phyloP scores from a whole-genome alignment of 805 yeast species.

The Starmerella sp. region DNA sequence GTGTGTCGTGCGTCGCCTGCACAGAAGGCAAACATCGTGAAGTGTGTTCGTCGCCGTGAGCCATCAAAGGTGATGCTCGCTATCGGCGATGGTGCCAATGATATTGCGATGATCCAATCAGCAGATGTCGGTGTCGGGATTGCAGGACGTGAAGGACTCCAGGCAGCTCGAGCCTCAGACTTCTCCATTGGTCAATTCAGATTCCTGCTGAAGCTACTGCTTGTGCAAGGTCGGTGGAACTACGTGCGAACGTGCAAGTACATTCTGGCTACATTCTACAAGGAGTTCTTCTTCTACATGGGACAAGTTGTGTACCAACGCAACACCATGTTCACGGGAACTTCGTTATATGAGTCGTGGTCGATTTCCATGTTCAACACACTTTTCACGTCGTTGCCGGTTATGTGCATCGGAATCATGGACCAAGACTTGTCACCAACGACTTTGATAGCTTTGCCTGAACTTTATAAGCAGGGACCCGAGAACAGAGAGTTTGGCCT shows the following conservation, averaged over 20 bases:
- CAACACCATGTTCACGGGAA: constrained; percentile 79
- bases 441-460: constrained; percentile 84
- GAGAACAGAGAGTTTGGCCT: constrained; percentile 63
- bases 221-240: constrained; percentile 95
- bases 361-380: constrained; percentile 96
- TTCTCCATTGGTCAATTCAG: constrained; percentile 92
- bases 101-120: constrained; percentile 97
- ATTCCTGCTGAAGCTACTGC: constrained; percentile 62
- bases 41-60: constrained; percentile 60
- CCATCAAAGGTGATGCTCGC: constrained; percentile 74
- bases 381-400: constrained; percentile 84
- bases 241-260: constrained; percentile 86
- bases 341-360: constrained; percentile 90
- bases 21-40: constrained; percentile 85
- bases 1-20: constrained; percentile 96
- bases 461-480: constrained; percentile 69
- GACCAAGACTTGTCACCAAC: constrained; percentile 83
- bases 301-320: constrained; percentile 83
- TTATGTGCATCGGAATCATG: constrained; percentile 86
- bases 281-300: constrained; percentile 79
- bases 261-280: constrained; percentile 86
- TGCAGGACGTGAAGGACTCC: constrained; percentile 93
- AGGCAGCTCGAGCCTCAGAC: constrained; percentile 91
- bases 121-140: constrained; percentile 98
- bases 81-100: constrained; percentile 98